These are phyloP conservation scores for Bothriochloa decipiens DNA, from an alignment of 176 grass and related monocot species.

Conservation along the genomic window DNA sequence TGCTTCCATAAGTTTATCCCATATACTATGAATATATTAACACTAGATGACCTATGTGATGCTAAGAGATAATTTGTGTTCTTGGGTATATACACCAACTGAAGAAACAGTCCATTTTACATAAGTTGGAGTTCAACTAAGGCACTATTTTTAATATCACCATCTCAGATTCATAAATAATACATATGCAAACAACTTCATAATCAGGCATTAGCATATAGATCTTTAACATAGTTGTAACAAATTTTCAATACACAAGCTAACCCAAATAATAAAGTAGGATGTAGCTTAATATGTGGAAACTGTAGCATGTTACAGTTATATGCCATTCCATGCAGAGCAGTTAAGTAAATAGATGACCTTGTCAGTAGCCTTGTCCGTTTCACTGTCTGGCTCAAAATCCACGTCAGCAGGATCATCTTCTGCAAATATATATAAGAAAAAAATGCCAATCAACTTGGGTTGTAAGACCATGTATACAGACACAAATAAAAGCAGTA, in stretches of 20 bases:
- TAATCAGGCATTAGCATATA: neutral
- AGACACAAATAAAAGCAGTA: slow-evolving; percentile 33
- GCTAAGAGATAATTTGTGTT: slow-evolving; percentile 10
- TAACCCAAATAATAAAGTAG: slow-evolving; percentile 27
- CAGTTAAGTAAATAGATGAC: slow-evolving; percentile 47
- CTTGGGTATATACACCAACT: slow-evolving; percentile 10
- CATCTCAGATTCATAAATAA: neutral
- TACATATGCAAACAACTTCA: neutral
- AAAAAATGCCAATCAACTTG: slow-evolving; percentile 30
- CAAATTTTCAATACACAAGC: slow-evolving; percentile 21
- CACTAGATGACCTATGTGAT: slow-evolving; percentile 1
- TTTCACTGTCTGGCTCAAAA: slow-evolving; percentile 96
- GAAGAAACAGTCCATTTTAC: slow-evolving; percentile 9
- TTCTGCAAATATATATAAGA: slow-evolving; percentile 59
- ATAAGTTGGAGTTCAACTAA: slow-evolving; percentile 21
- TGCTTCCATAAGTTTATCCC: neutral
- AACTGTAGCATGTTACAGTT: slow-evolving; percentile 29
- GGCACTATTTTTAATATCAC: slow-evolving; percentile 1
- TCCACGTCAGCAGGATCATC: slow-evolving; percentile 98
- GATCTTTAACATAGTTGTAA: slow-evolving; percentile 6
- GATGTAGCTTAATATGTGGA: slow-evolving; percentile 33
- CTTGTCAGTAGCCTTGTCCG: slow-evolving; percentile 76
- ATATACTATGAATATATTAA: neutral
- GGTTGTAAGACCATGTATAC: slow-evolving; percentile 14
- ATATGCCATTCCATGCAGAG: slow-evolving; percentile 8